Percentiles rank a stretch among this genome's conserved stretches.
phyloP scores from a whole-genome alignment of 2,329 filamentous ascomycete species.

The Xylariomycetidae sp. region DNA sequence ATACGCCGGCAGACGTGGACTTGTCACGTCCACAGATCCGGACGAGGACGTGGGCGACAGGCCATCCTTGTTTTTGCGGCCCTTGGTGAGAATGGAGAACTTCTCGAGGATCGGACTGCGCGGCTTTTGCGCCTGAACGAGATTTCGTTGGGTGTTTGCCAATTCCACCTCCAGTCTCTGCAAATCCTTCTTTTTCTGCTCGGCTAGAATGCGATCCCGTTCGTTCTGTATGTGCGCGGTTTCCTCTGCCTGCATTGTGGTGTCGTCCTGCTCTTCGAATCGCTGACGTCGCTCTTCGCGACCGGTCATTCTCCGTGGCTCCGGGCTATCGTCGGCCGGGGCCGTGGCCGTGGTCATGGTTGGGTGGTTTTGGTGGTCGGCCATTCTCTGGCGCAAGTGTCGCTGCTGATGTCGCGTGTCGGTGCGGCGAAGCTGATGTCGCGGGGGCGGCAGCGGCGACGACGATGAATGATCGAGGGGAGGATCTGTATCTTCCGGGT shows the following conservation, averaged over 20 bases:
- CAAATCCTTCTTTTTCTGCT: conserved; percentile 44
- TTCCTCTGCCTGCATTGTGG: conserved; percentile 30
- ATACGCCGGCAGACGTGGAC: conserved; percentile 7
- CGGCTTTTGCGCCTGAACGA: conserved; percentile 20
- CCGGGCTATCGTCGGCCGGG: conserved; percentile 13
- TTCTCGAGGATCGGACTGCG: conserved; percentile 42
- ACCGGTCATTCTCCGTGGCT: conserved; percentile 13
- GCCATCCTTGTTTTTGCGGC: conserved; percentile 33
- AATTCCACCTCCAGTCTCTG: conserved; percentile 39
- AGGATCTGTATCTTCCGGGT: conserved; percentile 1
- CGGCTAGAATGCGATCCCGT: conserved; percentile 40
- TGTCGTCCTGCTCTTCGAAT: conserved; percentile 18
- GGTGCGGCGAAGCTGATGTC: conserved; percentile 16
- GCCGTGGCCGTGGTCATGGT: too few species aligned
- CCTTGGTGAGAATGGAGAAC: conserved; percentile 39
- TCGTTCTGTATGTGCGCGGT: conserved; percentile 40
- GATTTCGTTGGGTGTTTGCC: conserved; percentile 26
- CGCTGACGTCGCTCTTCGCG: conserved; percentile 13
- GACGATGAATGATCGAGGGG: conserved; percentile 7
- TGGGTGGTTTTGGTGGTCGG: conserved; percentile 6
- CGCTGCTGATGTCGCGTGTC: conserved; percentile 11
- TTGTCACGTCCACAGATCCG: conserved; percentile 26
- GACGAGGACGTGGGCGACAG: conserved; percentile 28
- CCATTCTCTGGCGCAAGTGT: conserved; percentile 12
- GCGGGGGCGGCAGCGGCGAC: conserved; percentile 7